These are phyloP conservation scores for Bryum argenteum DNA, from an alignment of 225 moss, liverwort and hornwort species.

Conservation along the genomic window DNA sequence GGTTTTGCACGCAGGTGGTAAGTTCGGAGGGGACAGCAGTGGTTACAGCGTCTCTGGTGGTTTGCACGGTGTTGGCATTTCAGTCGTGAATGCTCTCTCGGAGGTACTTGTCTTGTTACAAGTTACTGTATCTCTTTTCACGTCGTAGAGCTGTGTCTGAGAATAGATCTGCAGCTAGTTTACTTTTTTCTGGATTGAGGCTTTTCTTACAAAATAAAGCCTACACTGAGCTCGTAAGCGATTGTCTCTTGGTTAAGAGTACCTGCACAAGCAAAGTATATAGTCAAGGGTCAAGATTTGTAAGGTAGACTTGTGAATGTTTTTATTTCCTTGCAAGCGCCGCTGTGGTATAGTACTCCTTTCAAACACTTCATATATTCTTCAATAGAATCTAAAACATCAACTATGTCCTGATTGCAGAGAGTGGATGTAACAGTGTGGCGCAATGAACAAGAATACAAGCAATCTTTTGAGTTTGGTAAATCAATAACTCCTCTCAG, in stretches of 20 bases:
- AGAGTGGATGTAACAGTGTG: slow-evolving; percentile 92
- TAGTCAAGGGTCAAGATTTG: background rate
- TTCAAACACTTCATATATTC: background rate
- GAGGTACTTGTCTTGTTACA: slow-evolving; percentile 54
- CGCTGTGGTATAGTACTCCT: slow-evolving; percentile 9
- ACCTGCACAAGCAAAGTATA: background rate
- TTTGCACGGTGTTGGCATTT: slow-evolving; percentile 94
- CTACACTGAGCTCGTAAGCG: slow-evolving; percentile 7
- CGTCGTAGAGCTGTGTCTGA: slow-evolving; percentile 7
- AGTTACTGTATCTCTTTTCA: slow-evolving; percentile 10
- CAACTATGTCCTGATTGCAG: slow-evolving; percentile 43
- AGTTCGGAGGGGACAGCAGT: slow-evolving; percentile 97
- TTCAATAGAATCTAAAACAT: slow-evolving; percentile 15
- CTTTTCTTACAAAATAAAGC: no score
- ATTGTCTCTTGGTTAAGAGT: background rate
- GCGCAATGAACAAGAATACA: slow-evolving; percentile 78
- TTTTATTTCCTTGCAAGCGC: background rate
- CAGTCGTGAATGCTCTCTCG: slow-evolving; percentile 97
- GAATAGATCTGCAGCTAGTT: background rate
- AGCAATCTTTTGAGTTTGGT: slow-evolving; percentile 74
- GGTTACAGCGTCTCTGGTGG: slow-evolving; percentile 97
- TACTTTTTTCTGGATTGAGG: background rate
- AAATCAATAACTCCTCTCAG: slow-evolving; percentile 70
- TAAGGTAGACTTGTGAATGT: slow-evolving; percentile 5
- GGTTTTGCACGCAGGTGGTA: slow-evolving; percentile 97